Conservation (phyloP, 176 grass and related monocot species). For the Oryza meridionalis region DNA sequence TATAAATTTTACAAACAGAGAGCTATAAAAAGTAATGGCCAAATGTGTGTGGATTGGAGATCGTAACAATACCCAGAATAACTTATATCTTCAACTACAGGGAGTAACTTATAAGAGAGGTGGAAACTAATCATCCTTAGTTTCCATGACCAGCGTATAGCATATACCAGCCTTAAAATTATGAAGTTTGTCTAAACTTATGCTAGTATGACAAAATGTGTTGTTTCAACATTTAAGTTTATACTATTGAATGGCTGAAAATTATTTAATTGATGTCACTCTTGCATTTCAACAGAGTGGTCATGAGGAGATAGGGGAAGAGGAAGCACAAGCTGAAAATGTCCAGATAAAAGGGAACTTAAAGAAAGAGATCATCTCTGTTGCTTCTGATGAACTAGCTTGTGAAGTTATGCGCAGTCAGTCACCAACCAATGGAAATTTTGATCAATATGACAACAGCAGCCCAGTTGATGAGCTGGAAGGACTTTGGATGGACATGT, state of each 20-base stretch:
- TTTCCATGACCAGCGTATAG: constrained; percentile 6
- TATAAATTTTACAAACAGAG: background rate
- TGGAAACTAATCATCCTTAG: background rate
- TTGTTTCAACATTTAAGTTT: constrained; percentile 6
- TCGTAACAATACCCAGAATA: background rate
- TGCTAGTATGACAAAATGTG: background rate
- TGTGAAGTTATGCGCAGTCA: constrained; percentile 39
- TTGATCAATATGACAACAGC: constrained; percentile 14
- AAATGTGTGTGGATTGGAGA: background rate
- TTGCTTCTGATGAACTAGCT: constrained; percentile 30
- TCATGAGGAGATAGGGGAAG: constrained; percentile 2
- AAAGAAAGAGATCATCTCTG: background rate
- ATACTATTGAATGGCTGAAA: constrained; percentile 20
- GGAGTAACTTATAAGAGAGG: background rate
- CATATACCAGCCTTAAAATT: constrained; percentile 15
- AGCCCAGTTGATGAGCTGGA: constrained; percentile 50
- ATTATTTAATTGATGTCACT: constrained; percentile 9
- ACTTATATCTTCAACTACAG: background rate
- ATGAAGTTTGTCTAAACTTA: constrained; percentile 22
- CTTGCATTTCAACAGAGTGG: constrained; percentile 38
- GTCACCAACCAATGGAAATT: background rate
- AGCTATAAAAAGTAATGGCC: background rate
- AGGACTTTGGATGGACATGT: constrained; percentile 69
- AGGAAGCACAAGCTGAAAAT: constrained; percentile 9
- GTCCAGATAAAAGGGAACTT: constrained; percentile 1